phyloP scores from a whole-genome alignment of 768 basidiomycete genomes.

The Leccinum olivaceopallidum region DNA sequence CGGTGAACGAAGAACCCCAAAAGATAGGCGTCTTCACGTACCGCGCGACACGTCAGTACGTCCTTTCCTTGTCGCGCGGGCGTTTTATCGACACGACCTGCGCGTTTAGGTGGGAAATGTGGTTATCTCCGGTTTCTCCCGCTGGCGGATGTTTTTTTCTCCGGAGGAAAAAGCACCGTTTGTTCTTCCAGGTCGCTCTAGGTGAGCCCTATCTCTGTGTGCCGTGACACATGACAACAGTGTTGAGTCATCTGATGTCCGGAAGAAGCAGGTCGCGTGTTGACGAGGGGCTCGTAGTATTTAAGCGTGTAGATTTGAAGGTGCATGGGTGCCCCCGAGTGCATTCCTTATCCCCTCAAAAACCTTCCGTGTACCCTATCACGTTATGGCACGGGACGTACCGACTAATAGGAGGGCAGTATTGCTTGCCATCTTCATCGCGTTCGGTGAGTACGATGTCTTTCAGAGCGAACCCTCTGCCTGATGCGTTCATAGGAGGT shows the following conservation, averaged over 20 bases:
- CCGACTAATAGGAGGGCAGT: slow-evolving; percentile 67
- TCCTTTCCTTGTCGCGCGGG: not conserved
- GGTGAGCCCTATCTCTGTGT: slow-evolving; percentile 2
- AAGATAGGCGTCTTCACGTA: slow-evolving; percentile 2
- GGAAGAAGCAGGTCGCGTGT: slow-evolving; percentile 2
- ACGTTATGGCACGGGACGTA: slow-evolving; percentile 40
- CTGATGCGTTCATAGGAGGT: slow-evolving; percentile 21
- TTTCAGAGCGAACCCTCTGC: not conserved
- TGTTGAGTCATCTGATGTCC: slow-evolving; percentile 19
- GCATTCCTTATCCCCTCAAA: not conserved
- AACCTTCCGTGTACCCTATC: slow-evolving; percentile 2
- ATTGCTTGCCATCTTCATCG: slow-evolving; percentile 66
- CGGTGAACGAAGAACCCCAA: not conserved
- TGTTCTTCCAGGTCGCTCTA: slow-evolving; percentile 1
- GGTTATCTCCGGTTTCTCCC: not conserved
- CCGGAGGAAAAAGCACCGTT: slow-evolving; percentile 1
- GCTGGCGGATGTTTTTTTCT: not conserved
- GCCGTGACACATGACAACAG: slow-evolving; percentile 8
- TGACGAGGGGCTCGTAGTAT: slow-evolving; percentile 8
- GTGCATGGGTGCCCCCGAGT: not conserved
- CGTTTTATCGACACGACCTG: not conserved
- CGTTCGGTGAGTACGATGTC: slow-evolving; percentile 54
- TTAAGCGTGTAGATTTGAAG: slow-evolving; percentile 3
- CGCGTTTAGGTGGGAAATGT: not conserved
- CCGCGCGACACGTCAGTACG: not conserved